phyloP scores from a whole-genome alignment of 2,329 filamentous ascomycete species.

The Fusarium coicis region DNA sequence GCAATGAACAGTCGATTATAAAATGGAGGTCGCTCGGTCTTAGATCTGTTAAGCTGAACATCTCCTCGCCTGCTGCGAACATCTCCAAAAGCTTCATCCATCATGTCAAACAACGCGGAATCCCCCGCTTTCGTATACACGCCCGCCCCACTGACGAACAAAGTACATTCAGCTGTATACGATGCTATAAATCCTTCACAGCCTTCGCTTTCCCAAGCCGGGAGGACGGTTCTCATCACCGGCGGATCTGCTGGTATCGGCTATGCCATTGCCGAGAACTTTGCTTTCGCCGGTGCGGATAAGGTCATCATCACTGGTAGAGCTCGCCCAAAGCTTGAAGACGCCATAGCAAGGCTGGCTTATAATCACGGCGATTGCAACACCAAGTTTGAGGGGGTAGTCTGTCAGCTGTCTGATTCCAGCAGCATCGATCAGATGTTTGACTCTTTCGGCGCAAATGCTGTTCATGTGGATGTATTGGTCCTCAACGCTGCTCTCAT shows the following conservation, averaged over 20 bases:
- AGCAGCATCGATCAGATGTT: background rate
- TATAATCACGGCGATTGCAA: rapidly evolving
- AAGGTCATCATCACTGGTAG: background rate
- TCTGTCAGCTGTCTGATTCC: background rate
- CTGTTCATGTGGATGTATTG: background rate
- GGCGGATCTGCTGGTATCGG: background rate
- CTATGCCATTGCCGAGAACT: background rate
- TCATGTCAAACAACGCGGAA: background rate
- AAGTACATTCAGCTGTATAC: background rate
- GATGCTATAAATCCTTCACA: background rate
- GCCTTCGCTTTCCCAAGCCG: background rate
- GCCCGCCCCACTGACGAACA: background rate
- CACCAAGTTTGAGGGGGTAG: background rate
- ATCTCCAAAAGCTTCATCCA: background rate
- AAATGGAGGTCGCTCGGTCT: background rate
- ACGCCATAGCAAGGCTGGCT: background rate
- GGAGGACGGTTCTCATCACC: background rate
- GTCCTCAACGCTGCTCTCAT: background rate
- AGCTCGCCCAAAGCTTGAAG: background rate
- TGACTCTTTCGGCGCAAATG: background rate
- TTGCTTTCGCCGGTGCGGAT: background rate
- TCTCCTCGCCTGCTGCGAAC: background rate
- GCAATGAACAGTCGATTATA: background rate
- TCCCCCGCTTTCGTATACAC: background rate
- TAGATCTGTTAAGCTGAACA: background rate